Evolutionary conservation across 768 basidiomycete species (phyloP), one percentile per base, ranked within the genome.

Genomic region (Leccinum longicurvipes): DNA sequence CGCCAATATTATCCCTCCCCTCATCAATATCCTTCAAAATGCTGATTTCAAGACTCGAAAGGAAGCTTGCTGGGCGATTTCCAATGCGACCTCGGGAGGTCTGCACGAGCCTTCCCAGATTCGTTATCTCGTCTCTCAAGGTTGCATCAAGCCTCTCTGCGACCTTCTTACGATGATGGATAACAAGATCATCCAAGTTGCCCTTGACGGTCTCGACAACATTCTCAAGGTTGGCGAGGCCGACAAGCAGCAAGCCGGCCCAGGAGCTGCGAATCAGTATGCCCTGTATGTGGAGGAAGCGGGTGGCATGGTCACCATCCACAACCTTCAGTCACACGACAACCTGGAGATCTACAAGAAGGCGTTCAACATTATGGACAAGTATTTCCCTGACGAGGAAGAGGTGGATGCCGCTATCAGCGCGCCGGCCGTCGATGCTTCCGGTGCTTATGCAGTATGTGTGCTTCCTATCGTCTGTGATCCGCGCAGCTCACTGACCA

Each of bases 281-380:
- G 96, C 97, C 14, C 75, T 89, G 57, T 98, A 78, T 64, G 93
- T 98, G 44, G 97, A 99, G 74, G 97, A 99, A 75, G 95, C 95
- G 10, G 95, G 97, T 56, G 97, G 97, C 51, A 98, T 99, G 97
- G 84, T 93, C 63, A 91, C 93, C 19, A 98, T 99, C 72, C 96
- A 99, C 80, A 95, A 98, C 74, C 84, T 98, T 53, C 97, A 99
- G 76, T 94, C 96, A 74, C 97, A 98, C 74, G 96, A 99, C 77
- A 99, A 99, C 76, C 75, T 98, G 74, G 96, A 98, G 65, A 98
- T 99, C 66, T 99, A 99, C 78, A 98, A 98, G 84, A 98, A 99
- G 78, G 96, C 95, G 41, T 99, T 94, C 81, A 93, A 93, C 73
- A 97, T 93, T 67, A 92, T 92, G 89, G 89, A 93, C 77, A 95